These are phyloP conservation scores for Penicillium macrosclerotiorum DNA, from an alignment of 495 filamentous ascomycete species.

Conservation along the genomic window DNA sequence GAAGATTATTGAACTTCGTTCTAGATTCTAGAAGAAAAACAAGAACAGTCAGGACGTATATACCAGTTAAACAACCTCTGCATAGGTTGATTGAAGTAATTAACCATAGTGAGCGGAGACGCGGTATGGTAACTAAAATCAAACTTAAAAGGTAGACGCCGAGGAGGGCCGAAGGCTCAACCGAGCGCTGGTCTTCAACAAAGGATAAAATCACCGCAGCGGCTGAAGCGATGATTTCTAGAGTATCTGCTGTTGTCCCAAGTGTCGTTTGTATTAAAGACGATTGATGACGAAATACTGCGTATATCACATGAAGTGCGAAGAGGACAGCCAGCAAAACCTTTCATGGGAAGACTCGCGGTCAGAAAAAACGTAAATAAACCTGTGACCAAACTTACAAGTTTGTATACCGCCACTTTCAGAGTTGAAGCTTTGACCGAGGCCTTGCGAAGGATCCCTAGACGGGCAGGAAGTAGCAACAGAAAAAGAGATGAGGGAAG, in stretches of 20 bases:
- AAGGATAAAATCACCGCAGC: background rate
- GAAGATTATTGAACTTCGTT: background rate
- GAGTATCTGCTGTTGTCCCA: background rate
- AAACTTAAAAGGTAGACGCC: background rate
- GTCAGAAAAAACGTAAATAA: no score
- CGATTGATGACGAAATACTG: background rate
- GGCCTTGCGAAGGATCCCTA: background rate
- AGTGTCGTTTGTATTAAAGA: background rate
- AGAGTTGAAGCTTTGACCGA: background rate
- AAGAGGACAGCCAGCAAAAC: background rate
- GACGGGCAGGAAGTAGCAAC: background rate
- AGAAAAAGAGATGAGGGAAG: background rate
- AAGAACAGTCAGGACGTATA: background rate
- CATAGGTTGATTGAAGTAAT: background rate
- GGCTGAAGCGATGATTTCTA: background rate
- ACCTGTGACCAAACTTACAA: no score
- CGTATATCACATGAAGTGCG: background rate
- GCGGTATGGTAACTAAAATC: background rate
- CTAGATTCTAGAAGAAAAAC: background rate
- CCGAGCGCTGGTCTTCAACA: background rate
- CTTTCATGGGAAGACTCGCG: background rate
- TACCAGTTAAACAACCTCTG: background rate
- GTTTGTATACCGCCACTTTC: background rate
- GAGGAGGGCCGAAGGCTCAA: background rate
- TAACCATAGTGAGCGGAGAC: slow-evolving; percentile 2